Evolutionary conservation across 2,329 filamentous ascomycete species (phyloP), one percentile per base, ranked within the genome.

Genomic region (Coniosporium tulheliwenetii): DNA sequence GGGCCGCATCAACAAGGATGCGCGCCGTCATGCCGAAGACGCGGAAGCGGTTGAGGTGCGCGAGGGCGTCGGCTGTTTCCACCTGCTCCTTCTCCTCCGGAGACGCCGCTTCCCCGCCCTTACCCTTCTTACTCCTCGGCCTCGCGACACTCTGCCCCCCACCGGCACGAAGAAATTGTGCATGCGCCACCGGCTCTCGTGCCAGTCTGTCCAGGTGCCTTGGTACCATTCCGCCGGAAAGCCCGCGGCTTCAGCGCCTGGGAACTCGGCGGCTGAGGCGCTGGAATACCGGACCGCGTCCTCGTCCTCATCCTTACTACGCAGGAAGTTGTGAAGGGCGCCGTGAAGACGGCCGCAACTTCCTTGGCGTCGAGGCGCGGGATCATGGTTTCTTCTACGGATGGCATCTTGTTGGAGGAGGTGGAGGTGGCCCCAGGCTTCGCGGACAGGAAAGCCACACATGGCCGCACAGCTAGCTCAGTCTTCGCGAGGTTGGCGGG

Each of bases 21-120:
- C 85, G 69, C 2, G 85, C 89, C 40, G 89, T 96, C 85, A 96
- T 89, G 12, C 89, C 89, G 73, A 87, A 95, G 4, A 96, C 86
- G 49, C 82, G 78, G 61, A 91, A 94, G 16, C 36, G 2, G 36
- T 36, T 15, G 38, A 37, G 36, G 5, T 15, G 65, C 43, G 73
- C 64, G 12, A 70, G 50, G 26, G 55, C 43, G 30, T 50, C 53
- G 30, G 57, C 54, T 8, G 56, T 55, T 19, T 44, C 43, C 40
- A 64, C n/a, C 33, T 44, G 38, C 34, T 49, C 34, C 34, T 45
- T 15, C 43, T 41, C 37, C 1, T 19, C 36, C 37, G 29, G 12
- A 26, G n/a, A 9, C 30, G 12, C 9, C 8, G 15, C 37, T 33
- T 30, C 30, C 12, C 13, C 16, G 7, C 16, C 16, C 13, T 37